A percentile compares a stretch with the other conserved stretches of the same genome.
These are phyloP conservation scores for Parascedosporium putredinis DNA, from an alignment of 2,329 filamentous ascomycete genomes.

Conservation along the genomic window DNA sequence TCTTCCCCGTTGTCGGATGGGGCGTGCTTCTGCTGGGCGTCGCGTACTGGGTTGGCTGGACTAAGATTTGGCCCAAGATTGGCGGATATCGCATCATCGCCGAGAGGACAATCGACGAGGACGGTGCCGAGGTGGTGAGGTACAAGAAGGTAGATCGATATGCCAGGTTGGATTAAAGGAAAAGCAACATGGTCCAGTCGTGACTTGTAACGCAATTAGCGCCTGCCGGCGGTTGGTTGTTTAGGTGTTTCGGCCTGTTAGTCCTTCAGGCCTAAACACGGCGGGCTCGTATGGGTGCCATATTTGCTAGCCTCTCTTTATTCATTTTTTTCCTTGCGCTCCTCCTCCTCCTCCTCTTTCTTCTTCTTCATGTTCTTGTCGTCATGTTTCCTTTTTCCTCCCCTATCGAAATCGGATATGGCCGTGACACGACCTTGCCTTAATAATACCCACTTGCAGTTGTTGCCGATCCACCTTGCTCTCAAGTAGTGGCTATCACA, in stretches of 20 bases:
- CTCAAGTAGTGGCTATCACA: too few relatives aligned
- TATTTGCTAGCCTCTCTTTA: too few relatives aligned
- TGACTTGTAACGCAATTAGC: too few relatives aligned
- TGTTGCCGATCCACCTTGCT: too few relatives aligned
- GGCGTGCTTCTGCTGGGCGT: slow-evolving; percentile 38
- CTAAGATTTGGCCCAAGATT: slow-evolving; percentile 35
- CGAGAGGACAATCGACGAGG: slow-evolving; percentile 29
- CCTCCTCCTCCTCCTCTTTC: neutral
- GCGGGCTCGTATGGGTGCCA: neutral
- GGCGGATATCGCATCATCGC: slow-evolving; percentile 39
- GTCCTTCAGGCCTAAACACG: neutral
- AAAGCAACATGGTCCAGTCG: too few relatives aligned
- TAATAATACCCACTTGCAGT: too few relatives aligned
- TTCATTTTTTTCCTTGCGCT: too few relatives aligned
- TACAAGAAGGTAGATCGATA: slow-evolving; percentile 24
- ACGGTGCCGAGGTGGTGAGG: slow-evolving; percentile 27
- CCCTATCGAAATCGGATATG: too few relatives aligned
- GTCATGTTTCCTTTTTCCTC: too few relatives aligned
- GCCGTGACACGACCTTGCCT: too few relatives aligned
- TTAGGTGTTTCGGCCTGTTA: too few relatives aligned
- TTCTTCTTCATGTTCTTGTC: neutral
- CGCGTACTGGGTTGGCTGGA: slow-evolving; percentile 44
- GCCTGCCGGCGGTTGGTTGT: too few relatives aligned
- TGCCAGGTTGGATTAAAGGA: neutral
- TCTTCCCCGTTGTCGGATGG: slow-evolving; percentile 45